Conservation (phyloP, 192 early-diverging fungal species). For the Backusella westeae region DNA sequence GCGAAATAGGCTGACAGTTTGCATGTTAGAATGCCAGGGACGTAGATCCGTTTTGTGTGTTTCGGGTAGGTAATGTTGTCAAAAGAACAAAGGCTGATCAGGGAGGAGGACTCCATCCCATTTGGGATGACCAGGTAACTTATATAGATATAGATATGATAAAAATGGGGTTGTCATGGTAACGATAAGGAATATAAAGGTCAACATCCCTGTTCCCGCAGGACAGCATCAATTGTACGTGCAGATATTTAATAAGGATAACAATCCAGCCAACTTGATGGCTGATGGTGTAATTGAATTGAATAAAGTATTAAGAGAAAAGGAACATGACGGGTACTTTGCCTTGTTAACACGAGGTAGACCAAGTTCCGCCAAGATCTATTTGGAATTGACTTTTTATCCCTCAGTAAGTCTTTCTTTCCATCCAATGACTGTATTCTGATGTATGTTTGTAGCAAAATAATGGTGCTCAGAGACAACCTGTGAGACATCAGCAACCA, state of each 20-base stretch:
- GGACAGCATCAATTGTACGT: neutral
- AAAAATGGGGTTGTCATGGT: neutral
- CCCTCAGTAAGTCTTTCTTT: neutral
- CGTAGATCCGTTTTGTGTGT: slow-evolving; percentile 46
- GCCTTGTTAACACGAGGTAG: neutral
- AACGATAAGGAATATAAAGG: neutral
- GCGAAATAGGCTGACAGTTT: neutral
- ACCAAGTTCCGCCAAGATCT: neutral
- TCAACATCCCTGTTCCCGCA: neutral
- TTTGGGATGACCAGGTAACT: slow-evolving; percentile 57
- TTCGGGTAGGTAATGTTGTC: slow-evolving; percentile 40
- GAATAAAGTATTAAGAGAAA: slow-evolving; percentile 1
- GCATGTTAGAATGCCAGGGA: neutral
- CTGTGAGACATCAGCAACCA: neutral
- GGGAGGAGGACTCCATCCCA: slow-evolving; percentile 47
- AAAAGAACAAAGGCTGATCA: slow-evolving; percentile 46
- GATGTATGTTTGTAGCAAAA: neutral
- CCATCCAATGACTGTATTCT: neutral
- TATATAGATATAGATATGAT: no score
- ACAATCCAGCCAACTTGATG: neutral
- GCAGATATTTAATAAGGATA: slow-evolving; percentile 13
- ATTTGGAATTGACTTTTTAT: slow-evolving; percentile 11
- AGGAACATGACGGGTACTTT: slow-evolving; percentile 11
- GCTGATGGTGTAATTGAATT: slow-evolving; percentile 1
- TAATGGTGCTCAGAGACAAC: neutral